Conservation (phyloP, 306 rosid species). For the Vigna nakashimae region DNA sequence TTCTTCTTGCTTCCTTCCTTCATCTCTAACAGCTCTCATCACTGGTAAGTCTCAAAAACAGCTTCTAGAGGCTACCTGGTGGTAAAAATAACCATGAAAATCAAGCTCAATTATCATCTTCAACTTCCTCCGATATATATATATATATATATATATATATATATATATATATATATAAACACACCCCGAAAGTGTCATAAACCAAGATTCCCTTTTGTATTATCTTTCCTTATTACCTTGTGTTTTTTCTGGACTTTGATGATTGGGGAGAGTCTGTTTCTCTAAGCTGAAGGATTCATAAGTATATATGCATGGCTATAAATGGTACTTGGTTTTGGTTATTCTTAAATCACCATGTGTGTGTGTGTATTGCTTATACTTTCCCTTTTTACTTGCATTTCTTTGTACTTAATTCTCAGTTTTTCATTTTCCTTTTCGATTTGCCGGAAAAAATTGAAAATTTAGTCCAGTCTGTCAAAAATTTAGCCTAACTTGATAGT, state of each 20-base stretch:
- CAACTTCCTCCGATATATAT: neutral
- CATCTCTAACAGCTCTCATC: constrained; percentile 78
- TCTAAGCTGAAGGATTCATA: neutral
- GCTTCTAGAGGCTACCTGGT: neutral
- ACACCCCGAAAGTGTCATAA: neutral
- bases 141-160: too few species aligned
- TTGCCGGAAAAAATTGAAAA: neutral
- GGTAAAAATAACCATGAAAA: neutral
- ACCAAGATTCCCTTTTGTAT: neutral
- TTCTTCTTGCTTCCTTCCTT: constrained; percentile 47
- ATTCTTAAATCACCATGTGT: neutral
- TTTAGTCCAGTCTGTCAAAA: neutral
- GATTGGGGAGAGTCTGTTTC: neutral
- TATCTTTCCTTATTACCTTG: neutral
- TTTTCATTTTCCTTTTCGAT: neutral
- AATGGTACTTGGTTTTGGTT: neutral
- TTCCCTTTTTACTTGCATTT: constrained; percentile 7
- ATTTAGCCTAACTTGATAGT: neutral
- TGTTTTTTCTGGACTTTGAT: neutral
- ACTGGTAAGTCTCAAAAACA: constrained; percentile 64
- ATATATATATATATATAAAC: too few species aligned
- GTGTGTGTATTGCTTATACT: neutral
- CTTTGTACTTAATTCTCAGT: neutral
- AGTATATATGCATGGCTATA: constrained; percentile 8
- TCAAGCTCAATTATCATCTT: neutral